A percentile compares a stretch with the other conserved stretches of the same genome.
These are phyloP conservation scores for Phialemoniopsis sp. DNA, from an alignment of 2,329 filamentous ascomycete species.

Conservation along the genomic window DNA sequence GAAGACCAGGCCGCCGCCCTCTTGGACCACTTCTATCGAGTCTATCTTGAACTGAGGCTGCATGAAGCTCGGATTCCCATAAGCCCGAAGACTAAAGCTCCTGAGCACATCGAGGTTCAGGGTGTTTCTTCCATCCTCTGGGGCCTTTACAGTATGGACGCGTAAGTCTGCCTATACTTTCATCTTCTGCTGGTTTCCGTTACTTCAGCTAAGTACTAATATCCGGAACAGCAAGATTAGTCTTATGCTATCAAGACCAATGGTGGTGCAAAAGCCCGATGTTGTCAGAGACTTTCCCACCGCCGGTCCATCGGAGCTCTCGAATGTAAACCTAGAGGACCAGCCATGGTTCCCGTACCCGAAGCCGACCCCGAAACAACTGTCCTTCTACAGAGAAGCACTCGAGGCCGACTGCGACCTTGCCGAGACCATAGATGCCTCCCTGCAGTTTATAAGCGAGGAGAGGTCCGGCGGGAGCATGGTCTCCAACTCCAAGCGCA, in stretches of 20 bases:
- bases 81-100: neutral
- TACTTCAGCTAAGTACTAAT: neutral
- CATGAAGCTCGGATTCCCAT: neutral
- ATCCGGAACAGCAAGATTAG: neutral
- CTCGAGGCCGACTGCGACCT: neutral
- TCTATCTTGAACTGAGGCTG: neutral
- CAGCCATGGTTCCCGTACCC: conserved; percentile 3
- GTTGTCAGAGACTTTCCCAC: conserved; percentile 1
- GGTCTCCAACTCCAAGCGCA: neutral
- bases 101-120: conserved; percentile 1
- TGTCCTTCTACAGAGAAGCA: conserved; percentile 1
- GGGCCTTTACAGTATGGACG: conserved; percentile 15
- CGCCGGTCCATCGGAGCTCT: neutral
- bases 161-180: conserved; percentile 7
- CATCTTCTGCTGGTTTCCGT: too few species aligned
- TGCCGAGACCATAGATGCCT: neutral
- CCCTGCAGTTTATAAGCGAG: neutral
- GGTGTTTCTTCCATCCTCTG: conserved; percentile 11
- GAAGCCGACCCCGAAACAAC: neutral
- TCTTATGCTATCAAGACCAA: neutral
- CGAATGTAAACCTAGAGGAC: neutral
- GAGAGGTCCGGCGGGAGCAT: neutral
- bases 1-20: neutral
- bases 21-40: neutral
- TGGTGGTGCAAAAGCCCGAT: neutral